Evolutionary conservation across 148 eudicot species (phyloP), one percentile per base, ranked within the genome.

Genomic region (Selenicereus undatus): DNA sequence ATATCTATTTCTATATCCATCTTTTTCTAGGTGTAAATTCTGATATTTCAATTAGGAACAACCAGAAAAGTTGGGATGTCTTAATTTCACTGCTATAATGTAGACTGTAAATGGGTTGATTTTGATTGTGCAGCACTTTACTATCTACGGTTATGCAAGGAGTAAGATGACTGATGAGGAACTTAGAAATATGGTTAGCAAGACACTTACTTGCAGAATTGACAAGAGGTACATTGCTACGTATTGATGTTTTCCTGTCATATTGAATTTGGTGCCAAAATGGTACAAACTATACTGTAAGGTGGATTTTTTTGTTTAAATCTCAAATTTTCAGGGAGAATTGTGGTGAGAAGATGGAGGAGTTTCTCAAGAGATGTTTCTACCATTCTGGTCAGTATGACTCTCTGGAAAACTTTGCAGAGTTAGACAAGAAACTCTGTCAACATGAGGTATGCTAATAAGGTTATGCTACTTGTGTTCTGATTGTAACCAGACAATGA

Each of bases 151-250:
- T 78, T 96, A 96, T 92, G 98, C 99, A 24, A 89, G 98, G 82
- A 96, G 99, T 89, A 96, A 96, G 91, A 93, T 96, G 99, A 92
- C 90, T 77, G 99, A 96, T 88, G 98, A 87, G 60, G 98, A 96
- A 84, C 90, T 96, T 54, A 86, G 99, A 81, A 87, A 77, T 81
- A 96, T 92, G 97, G 95, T 93, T 83, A 91, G 99, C 93, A 92
- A 82, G 87, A 93, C 99, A 39, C 98, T 96, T 78, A 93, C 97
- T 84, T 96, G 99, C 89, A 88, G 99, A 81, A 96, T 96, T 75
- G 99, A 96, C 83, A 91, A 96, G 86, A 92, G 99, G 99, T 96
- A 82, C 27, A 9, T 64, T 64, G 68, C 68, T 7, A 8, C n/a
- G 26, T 64, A 8, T 64, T 64, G 7, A 22, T 29, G 29, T 73